Base-by-base conservation (phyloP, 768 basidiomycete genomes). In the Lepiota brunneoincarnata region DNA sequence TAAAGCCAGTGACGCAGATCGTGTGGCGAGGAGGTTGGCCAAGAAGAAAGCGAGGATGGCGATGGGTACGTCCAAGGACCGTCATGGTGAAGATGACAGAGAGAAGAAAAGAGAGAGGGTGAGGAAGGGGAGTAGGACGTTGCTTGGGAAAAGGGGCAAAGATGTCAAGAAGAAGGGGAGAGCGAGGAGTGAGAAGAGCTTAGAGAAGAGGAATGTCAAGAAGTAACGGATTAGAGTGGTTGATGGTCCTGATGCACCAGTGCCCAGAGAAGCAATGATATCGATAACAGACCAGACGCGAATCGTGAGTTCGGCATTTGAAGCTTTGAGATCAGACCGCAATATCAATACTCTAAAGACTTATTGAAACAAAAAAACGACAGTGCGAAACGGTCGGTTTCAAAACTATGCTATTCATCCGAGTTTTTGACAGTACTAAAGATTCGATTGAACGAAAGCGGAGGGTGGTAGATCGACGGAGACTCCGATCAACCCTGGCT, bases 21-120 rank as follows among this genome's bases (percentile, higher is more conserved):
- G 96, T 23, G 75, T 93, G 38, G 89, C 87, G 38, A 75, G 96
- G 44, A 77, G 96, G 54, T 65, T 94, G 68, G 93, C 91, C 38
- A 97, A 98, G 82, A 97, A 97, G 72, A 89, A 88, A 69, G 80
- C 84, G 31, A 76, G 86, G 59, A 78, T 76, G 60, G 67, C 75
- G 36, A 75, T 89, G 65, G 67, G 57, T 41, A 55, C 60, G 14
- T 52, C 61, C 12, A 43, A 51, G 35, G 41, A 40, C 15, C 37
- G 35, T 42, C 45, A 20, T 2, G 48, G 35, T 10, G 20, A 31
- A 40, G 63, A 60, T 14, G 61, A 59, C 0, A 60, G 64, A 39
- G 68, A 69, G 21, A 67, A 57, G 39, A 58, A 57, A 41, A 59
- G 66, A 46, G 64, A 69, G 23, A 72, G 83, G 59, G 84, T 80